These are phyloP conservation scores for Emergomyces pasteurianus DNA, from an alignment of 2,329 filamentous ascomycete genomes.

Conservation along the genomic window DNA sequence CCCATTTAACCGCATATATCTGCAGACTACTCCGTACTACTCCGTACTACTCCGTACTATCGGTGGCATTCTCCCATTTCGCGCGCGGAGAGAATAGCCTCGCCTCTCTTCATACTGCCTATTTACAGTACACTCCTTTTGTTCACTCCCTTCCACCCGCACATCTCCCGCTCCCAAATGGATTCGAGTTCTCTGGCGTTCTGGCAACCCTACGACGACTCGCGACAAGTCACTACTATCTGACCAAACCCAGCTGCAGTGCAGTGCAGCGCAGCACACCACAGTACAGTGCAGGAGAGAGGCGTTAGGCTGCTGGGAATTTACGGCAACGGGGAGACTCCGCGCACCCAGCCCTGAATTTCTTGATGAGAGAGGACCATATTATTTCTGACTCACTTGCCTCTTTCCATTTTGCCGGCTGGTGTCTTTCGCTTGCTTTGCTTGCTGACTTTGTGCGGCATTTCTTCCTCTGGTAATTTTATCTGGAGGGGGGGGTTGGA, in stretches of 20 bases:
- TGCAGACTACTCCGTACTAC: too few relatives aligned
- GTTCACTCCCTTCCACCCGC: neutral
- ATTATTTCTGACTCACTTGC: neutral
- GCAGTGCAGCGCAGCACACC: neutral
- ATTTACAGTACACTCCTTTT: neutral
- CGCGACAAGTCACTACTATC: neutral
- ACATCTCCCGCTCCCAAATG: constrained; percentile 1
- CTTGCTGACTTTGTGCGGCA: neutral
- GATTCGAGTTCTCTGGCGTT: neutral
- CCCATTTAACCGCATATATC: neutral
- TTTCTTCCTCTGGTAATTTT: neutral
- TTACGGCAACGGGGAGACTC: neutral
- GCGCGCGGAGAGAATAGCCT: constrained; percentile 3
- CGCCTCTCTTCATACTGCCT: neutral
- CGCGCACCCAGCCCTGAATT: too few relatives aligned
- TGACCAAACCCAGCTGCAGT: neutral
- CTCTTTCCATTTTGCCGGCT: neutral
- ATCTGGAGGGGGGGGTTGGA: neutral
- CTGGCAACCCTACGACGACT: constrained; percentile 1
- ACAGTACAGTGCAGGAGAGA: neutral
- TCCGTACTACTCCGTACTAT: too few relatives aligned
- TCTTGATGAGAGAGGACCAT: neutral
- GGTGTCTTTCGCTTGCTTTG: neutral
- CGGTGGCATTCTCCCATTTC: neutral
- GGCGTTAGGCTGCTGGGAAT: neutral